These are phyloP conservation scores for Candolleomyces aberdarensis DNA, from an alignment of 768 basidiomycete genomes.

Conservation along the genomic window DNA sequence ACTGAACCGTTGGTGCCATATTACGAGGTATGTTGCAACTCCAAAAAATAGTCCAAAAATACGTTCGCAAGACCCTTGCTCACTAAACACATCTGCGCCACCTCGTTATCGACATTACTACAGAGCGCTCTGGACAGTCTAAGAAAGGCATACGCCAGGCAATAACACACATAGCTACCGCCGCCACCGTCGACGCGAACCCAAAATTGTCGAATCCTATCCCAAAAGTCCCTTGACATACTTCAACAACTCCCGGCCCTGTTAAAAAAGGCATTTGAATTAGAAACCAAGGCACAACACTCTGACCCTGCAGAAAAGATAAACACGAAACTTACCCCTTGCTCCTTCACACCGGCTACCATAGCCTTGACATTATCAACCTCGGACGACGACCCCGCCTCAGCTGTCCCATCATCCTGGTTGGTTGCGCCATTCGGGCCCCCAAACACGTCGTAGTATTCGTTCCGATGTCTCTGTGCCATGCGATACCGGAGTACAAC, in stretches of 20 bases:
- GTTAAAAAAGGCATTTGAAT: not conserved
- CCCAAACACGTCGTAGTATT: slow-evolving; percentile 21
- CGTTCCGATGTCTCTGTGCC: slow-evolving; percentile 49
- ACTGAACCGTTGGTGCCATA: slow-evolving; percentile 48
- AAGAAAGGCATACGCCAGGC: slow-evolving; percentile 36
- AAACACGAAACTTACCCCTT: slow-evolving; percentile 52
- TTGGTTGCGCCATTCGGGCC: slow-evolving; percentile 10
- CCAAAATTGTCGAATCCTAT: slow-evolving; percentile 23
- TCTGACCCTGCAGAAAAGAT: not conserved
- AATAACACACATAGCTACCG: slow-evolving; percentile 1
- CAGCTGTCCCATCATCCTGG: slow-evolving; percentile 9
- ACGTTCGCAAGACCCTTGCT: no score
- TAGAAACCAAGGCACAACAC: not conserved
- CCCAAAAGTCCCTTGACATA: slow-evolving; percentile 70
- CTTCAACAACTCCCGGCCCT: slow-evolving; percentile 70
- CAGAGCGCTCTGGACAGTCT: slow-evolving; percentile 34
- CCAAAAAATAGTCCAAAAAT: not conserved
- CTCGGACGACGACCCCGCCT: slow-evolving; percentile 29
- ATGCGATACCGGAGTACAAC: slow-evolving; percentile 66
- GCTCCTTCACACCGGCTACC: slow-evolving; percentile 72
- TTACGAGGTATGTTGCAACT: slow-evolving; percentile 59
- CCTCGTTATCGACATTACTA: not conserved
- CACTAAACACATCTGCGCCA: no score
- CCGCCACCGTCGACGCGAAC: not conserved
- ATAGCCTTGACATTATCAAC: slow-evolving; percentile 64